phyloP scores from a whole-genome alignment of 805 yeast genomes.

The Ogataea pignaliae region DNA sequence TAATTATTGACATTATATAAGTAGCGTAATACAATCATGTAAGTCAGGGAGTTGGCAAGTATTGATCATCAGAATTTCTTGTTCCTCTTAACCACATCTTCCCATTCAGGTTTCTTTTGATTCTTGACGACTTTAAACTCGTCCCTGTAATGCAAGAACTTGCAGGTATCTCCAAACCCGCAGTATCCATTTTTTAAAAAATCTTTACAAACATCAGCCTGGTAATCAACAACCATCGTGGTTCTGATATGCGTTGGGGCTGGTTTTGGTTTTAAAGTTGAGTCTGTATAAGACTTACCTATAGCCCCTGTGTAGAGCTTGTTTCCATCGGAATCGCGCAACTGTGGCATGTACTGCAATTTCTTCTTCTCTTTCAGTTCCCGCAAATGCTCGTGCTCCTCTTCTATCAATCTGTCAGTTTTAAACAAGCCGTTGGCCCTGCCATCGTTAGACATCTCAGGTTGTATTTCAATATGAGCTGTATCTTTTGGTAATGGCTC shows the following conservation, averaged over 20 bases:
- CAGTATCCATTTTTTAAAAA: slow-evolving; percentile 88
- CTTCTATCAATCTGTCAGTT: background rate
- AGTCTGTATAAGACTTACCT: slow-evolving; percentile 7
- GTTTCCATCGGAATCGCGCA: slow-evolving; percentile 17
- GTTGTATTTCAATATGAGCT: too few species aligned
- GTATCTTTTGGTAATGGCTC: too few species aligned
- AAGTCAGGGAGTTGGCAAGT: too few species aligned
- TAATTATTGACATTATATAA: too few species aligned
- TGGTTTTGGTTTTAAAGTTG: slow-evolving; percentile 18
- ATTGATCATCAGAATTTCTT: slow-evolving; percentile 13
- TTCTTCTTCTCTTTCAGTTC: background rate
- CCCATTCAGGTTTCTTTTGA: slow-evolving; percentile 56
- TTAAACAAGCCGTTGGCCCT: slow-evolving; percentile 1
- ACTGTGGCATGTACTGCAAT: slow-evolving; percentile 6
- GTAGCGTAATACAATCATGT: too few species aligned
- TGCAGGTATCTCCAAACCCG: slow-evolving; percentile 97
- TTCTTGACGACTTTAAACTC: slow-evolving; percentile 57
- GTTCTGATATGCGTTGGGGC: slow-evolving; percentile 48
- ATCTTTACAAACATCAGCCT: slow-evolving; percentile 93
- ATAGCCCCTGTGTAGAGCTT: slow-evolving; percentile 28
- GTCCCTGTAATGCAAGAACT: slow-evolving; percentile 86
- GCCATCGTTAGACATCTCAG: background rate
- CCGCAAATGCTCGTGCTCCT: background rate
- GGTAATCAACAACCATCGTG: slow-evolving; percentile 76
- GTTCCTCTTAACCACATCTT: slow-evolving; percentile 31